Evolutionary conservation across 192 early-diverging fungal genomes (phyloP).

Genomic region (Ambispora gerdemannii): DNA sequence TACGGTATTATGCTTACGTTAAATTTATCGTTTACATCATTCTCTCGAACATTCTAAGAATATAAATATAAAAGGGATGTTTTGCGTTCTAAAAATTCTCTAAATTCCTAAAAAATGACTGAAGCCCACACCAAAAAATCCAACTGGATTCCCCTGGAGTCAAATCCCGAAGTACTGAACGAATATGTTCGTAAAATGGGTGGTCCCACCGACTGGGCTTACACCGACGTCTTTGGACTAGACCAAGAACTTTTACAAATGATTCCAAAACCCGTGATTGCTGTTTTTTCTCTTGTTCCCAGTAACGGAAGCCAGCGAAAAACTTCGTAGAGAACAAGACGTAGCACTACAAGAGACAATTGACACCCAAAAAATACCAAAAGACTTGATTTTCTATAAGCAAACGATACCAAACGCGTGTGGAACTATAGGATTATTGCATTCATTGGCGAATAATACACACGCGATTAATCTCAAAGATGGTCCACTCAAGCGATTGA

Average conservation of each 20-base stretch:
- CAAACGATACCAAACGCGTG: constrained; percentile 93
- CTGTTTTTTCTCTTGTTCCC: constrained; percentile 91
- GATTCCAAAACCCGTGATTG: constrained; percentile 78
- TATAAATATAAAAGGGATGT: too few relatives aligned
- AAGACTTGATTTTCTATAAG: constrained; percentile 70
- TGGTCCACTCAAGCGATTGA: constrained; percentile 63
- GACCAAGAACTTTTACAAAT: constrained; percentile 80
- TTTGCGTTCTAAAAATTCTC: too few relatives aligned
- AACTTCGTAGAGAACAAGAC: constrained; percentile 49
- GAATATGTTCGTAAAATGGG: constrained; percentile 71
- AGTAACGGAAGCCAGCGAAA: constrained; percentile 57
- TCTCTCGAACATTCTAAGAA: too few relatives aligned
- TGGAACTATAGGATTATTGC: constrained; percentile 91
- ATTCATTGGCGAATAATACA: constrained; percentile 77
- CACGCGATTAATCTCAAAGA: constrained; percentile 46
- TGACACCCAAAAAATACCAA: constrained; percentile 50
- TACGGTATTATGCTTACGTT: too few relatives aligned
- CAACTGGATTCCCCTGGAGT: constrained; percentile 85
- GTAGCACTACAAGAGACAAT: constrained; percentile 36
- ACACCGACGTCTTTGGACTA: constrained; percentile 80
- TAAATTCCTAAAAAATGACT: too few relatives aligned
- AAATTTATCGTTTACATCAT: too few relatives aligned
- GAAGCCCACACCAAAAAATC: too few relatives aligned
- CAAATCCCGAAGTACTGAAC: constrained; percentile 71
- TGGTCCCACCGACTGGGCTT: constrained; percentile 57